These are phyloP conservation scores for Penicillium concentricum DNA, from an alignment of 2,329 filamentous ascomycete species.

Conservation along the genomic window DNA sequence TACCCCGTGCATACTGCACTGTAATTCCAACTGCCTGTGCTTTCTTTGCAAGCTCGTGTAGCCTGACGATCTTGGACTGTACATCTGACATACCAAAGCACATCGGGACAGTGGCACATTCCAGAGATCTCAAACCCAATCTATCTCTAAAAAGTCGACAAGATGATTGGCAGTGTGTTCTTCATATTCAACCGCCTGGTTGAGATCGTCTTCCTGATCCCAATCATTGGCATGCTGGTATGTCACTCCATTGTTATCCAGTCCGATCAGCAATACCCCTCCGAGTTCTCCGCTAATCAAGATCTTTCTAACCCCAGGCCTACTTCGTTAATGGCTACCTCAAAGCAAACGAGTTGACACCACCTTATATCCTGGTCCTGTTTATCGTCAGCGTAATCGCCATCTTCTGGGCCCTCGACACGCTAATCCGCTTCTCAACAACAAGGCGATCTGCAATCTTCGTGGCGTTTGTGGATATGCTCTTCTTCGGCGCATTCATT, in stretches of 20 bases:
- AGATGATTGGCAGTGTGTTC: conserved; percentile 55
- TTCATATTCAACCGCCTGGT: conserved; percentile 62
- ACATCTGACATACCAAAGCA: conserved; percentile 5
- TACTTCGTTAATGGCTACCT: conserved; percentile 63
- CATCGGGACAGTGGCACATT: conserved; percentile 15
- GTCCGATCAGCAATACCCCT: conserved; percentile 1
- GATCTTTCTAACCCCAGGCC: conserved; percentile 33
- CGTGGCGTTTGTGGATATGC: conserved; percentile 61
- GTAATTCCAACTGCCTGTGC: conserved; percentile 8
- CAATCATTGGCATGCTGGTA: conserved; percentile 62
- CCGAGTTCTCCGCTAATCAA: background rate
- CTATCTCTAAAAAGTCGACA: conserved; percentile 19
- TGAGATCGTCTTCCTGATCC: conserved; percentile 62
- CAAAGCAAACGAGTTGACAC: conserved; percentile 57
- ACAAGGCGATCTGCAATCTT: conserved; percentile 60
- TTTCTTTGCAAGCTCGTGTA: conserved; percentile 11
- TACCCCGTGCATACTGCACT: conserved; percentile 10
- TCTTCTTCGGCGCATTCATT: conserved; percentile 64
- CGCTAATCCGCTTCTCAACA: conserved; percentile 58
- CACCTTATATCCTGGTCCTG: conserved; percentile 60
- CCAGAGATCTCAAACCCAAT: conserved; percentile 15
- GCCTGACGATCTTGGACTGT: conserved; percentile 2
- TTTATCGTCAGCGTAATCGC: conserved; percentile 65
- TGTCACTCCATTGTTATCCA: conserved; percentile 12
- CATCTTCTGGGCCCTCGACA: conserved; percentile 61